Conservation (phyloP, 768 basidiomycete species). For the Termitomyces sp. region DNA sequence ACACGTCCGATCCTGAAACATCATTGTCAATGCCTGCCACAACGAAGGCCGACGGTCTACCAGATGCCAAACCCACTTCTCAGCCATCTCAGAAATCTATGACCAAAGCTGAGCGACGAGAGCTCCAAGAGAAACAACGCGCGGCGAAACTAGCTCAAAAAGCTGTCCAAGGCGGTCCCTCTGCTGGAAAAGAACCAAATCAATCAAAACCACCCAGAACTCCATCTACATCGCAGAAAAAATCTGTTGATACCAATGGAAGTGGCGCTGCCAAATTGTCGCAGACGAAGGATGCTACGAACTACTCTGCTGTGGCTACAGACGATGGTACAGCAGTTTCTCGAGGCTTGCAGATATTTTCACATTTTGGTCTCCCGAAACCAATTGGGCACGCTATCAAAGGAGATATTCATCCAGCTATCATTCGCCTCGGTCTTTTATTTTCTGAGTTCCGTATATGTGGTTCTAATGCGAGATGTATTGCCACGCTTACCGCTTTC, state of each 20-base stretch:
- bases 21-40: slow-evolving; percentile 25
- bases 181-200: slow-evolving; percentile 17
- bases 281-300: slow-evolving; percentile 20
- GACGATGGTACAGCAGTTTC: slow-evolving; percentile 36
- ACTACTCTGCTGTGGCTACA: slow-evolving; percentile 10
- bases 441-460: slow-evolving; percentile 91
- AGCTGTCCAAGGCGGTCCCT: slow-evolving; percentile 16
- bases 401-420: slow-evolving; percentile 87
- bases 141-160: slow-evolving; percentile 64
- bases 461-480: slow-evolving; percentile 93
- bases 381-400: slow-evolving; percentile 47
- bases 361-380: slow-evolving; percentile 80
- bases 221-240: slow-evolving; percentile 27
- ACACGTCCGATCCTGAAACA: not conserved
- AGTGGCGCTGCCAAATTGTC: slow-evolving; percentile 9
- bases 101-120: slow-evolving; percentile 77
- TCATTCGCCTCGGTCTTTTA: slow-evolving; percentile 80
- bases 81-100: slow-evolving; percentile 59
- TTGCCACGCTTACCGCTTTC: slow-evolving; percentile 87
- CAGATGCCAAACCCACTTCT: slow-evolving; percentile 7
- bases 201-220: slow-evolving; percentile 17
- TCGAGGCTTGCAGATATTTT: slow-evolving; percentile 76
- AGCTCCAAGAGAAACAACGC: slow-evolving; percentile 73
- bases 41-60: slow-evolving; percentile 16
- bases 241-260: slow-evolving; percentile 22